These are phyloP conservation scores for Neckera pumila DNA, from an alignment of 225 moss, liverwort and hornwort genomes.

Conservation along the genomic window DNA sequence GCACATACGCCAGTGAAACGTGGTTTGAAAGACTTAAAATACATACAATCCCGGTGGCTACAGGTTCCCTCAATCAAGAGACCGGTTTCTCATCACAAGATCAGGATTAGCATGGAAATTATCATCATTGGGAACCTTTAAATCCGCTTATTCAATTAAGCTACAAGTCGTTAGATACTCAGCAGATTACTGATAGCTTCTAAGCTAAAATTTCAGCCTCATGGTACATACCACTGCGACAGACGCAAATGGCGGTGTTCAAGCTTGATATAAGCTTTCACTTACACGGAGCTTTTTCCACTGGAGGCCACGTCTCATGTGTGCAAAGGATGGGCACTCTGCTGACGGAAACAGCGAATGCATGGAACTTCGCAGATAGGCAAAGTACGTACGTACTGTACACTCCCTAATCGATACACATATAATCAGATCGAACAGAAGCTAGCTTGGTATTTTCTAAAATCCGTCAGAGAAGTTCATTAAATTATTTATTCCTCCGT, in stretches of 20 bases:
- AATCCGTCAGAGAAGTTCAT: not conserved
- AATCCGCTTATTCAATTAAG: no score
- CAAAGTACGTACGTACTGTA: no score
- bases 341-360: conserved; percentile 1
- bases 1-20: not conserved
- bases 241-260: not conserved
- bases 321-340: conserved; percentile 23
- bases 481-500: not conserved
- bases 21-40: no score
- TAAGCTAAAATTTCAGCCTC: not conserved
- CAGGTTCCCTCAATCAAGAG: not conserved
- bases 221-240: not conserved
- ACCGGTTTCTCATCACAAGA: not conserved
- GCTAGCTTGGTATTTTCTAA: no score
- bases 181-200: not conserved
- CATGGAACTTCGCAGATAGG: conserved; percentile 12
- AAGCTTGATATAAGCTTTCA: not conserved
- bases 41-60: not conserved
- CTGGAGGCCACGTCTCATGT: not conserved
- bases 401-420: not conserved
- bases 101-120: conserved; percentile 14
- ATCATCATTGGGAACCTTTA: not conserved
- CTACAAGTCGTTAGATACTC: no score
- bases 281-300: not conserved
- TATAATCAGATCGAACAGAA: no score